These are phyloP conservation scores for Trypethelium eluteriae DNA, from an alignment of 495 filamentous ascomycete genomes.

Conservation along the genomic window DNA sequence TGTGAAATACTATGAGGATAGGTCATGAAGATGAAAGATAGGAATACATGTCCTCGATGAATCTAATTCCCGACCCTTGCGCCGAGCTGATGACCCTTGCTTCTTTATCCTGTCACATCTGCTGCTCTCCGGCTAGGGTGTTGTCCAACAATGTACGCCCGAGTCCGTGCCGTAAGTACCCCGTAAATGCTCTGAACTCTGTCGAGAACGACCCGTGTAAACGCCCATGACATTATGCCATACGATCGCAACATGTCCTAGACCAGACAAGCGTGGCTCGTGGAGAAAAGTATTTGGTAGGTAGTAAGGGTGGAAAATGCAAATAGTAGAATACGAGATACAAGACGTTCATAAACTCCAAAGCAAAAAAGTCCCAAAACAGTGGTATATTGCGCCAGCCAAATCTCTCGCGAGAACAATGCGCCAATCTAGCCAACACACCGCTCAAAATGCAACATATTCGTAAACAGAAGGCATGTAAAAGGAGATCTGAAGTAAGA, in stretches of 20 bases:
- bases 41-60: background rate
- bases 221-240: background rate
- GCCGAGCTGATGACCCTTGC: background rate
- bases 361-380: background rate
- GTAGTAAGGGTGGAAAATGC: slow-evolving; percentile 1
- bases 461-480: background rate
- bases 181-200: background rate
- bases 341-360: background rate
- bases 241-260: no score
- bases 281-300: no score
- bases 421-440: slow-evolving; percentile 1
- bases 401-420: slow-evolving; percentile 6
- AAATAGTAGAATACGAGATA: slow-evolving; percentile 1
- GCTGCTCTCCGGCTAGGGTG: background rate
- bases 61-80: background rate
- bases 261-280: no score
- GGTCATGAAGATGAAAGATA: background rate
- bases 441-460: background rate
- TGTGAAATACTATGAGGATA: no score
- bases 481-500: background rate
- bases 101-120: background rate
- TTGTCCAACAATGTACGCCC: slow-evolving; percentile 6
- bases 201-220: slow-evolving; percentile 20
- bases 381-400: slow-evolving; percentile 7
- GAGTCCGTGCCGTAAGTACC: slow-evolving; percentile 6